These are phyloP conservation scores for Fusarium clavum DNA, from an alignment of 2,329 filamentous ascomycete species.

Conservation along the genomic window DNA sequence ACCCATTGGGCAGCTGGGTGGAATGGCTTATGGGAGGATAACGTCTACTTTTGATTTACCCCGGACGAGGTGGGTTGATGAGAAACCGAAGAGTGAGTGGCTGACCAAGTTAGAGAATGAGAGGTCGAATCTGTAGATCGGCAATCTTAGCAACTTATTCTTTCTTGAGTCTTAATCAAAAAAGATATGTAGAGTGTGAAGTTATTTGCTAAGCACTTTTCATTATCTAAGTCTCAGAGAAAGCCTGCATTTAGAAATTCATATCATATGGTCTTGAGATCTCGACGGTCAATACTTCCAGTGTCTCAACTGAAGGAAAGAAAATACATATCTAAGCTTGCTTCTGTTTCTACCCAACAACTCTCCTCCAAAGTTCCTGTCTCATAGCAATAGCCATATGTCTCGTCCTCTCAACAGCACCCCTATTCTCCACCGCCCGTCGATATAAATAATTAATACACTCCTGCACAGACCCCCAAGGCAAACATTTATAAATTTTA, in stretches of 20 bases:
- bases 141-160: too few relatives aligned
- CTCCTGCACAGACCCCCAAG: slow-evolving; percentile 55
- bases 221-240: too few relatives aligned
- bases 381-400: slow-evolving; percentile 48
- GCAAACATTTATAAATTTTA: slow-evolving; percentile 53
- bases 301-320: too few relatives aligned
- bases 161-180: too few relatives aligned
- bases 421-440: slow-evolving; percentile 55
- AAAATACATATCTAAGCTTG: not conserved
- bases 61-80: slow-evolving; percentile 8
- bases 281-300: too few relatives aligned
- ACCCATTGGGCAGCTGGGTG: slow-evolving; percentile 84
- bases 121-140: not conserved
- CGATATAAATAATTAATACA: slow-evolving; percentile 54
- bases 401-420: slow-evolving; percentile 50
- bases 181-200: too few relatives aligned
- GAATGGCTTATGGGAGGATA: slow-evolving; percentile 83
- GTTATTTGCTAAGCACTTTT: too few relatives aligned
- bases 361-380: slow-evolving; percentile 45
- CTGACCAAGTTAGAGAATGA: not conserved
- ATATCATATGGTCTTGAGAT: too few relatives aligned
- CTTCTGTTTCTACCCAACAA: slow-evolving; percentile 30
- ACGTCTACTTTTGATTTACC: slow-evolving; percentile 79
- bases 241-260: too few relatives aligned
- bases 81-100: not conserved